Evolutionary conservation across 78 protist genomes (phyloP).

Genomic region (Thecamonas trahens): DNA sequence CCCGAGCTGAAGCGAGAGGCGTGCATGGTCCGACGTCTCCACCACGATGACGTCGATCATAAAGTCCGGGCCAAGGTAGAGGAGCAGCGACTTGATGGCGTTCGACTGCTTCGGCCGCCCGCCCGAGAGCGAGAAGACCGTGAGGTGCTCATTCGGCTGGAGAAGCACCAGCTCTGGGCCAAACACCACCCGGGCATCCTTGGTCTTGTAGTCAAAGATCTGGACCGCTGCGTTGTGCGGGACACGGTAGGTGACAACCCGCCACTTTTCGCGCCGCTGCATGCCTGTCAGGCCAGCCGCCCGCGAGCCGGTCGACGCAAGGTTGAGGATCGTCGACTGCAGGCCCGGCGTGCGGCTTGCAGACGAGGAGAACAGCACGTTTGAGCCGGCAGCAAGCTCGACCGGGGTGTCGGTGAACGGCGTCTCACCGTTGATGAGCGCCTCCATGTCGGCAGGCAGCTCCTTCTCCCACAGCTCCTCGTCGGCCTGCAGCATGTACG

Average conservation of each 20-base stretch:
- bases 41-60: slow-evolving; percentile 75
- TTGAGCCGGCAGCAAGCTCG: too few species aligned
- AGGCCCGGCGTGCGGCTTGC: neutral
- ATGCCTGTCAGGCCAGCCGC: neutral
- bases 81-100: slow-evolving; percentile 48
- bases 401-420: too few species aligned
- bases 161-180: slow-evolving; percentile 79
- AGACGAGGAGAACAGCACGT: neutral
- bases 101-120: slow-evolving; percentile 63
- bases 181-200: slow-evolving; percentile 59
- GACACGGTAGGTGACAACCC: slow-evolving; percentile 67
- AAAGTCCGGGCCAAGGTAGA: slow-evolving; percentile 78
- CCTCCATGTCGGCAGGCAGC: slow-evolving; percentile 61
- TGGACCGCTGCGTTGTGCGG: slow-evolving; percentile 81
- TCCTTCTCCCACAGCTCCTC: slow-evolving; percentile 79
- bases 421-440: slow-evolving; percentile 23
- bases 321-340: too few species aligned
- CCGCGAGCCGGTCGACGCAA: slow-evolving; percentile 37
- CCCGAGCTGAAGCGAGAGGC: slow-evolving; percentile 54
- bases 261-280: slow-evolving; percentile 49
- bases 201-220: slow-evolving; percentile 67
- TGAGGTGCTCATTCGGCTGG: slow-evolving; percentile 78
- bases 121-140: slow-evolving; percentile 65
- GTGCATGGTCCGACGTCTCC: slow-evolving; percentile 81
- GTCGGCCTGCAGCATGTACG: slow-evolving; percentile 61